These are phyloP conservation scores for Spiraea crenata DNA, from an alignment of 331 rosid genomes.

Conservation along the genomic window DNA sequence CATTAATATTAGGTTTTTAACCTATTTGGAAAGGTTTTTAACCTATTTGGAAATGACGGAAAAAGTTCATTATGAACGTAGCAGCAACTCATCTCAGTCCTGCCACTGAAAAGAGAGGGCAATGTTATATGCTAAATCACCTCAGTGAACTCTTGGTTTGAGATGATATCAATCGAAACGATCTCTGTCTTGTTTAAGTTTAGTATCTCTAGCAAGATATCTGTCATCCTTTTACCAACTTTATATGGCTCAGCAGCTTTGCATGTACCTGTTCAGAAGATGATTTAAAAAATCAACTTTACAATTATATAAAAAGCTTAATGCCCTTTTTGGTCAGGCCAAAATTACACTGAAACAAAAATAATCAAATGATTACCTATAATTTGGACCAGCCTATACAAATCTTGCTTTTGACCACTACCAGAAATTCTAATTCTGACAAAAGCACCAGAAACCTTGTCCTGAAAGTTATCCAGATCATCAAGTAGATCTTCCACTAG, in stretches of 20 bases:
- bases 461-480: constrained; percentile 68
- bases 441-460: constrained; percentile 78
- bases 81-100: neutral
- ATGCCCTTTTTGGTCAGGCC: constrained; percentile 1
- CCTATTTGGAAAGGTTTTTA: neutral
- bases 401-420: constrained; percentile 95
- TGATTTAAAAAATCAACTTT: constrained; percentile 19
- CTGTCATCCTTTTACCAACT: constrained; percentile 93
- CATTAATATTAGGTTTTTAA: neutral
- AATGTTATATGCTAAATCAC: constrained; percentile 43
- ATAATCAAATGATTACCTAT: constrained; percentile 57
- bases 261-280: constrained; percentile 79
- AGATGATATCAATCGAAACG: constrained; percentile 86
- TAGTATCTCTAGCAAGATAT: constrained; percentile 77
- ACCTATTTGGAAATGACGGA: neutral
- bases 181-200: constrained; percentile 97
- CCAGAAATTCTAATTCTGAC: constrained; percentile 98
- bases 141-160: constrained; percentile 99
- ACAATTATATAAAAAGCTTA: neutral
- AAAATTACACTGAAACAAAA: constrained; percentile 16
- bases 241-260: constrained; percentile 92
- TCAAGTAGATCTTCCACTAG: constrained; percentile 88
- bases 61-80: neutral
- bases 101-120: neutral
- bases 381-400: constrained; percentile 98